Evolutionary conservation across 2,329 filamentous ascomycete genomes (phyloP), one percentile per base, ranked within the genome.

Genomic region (Gliomastix tumulicola): DNA sequence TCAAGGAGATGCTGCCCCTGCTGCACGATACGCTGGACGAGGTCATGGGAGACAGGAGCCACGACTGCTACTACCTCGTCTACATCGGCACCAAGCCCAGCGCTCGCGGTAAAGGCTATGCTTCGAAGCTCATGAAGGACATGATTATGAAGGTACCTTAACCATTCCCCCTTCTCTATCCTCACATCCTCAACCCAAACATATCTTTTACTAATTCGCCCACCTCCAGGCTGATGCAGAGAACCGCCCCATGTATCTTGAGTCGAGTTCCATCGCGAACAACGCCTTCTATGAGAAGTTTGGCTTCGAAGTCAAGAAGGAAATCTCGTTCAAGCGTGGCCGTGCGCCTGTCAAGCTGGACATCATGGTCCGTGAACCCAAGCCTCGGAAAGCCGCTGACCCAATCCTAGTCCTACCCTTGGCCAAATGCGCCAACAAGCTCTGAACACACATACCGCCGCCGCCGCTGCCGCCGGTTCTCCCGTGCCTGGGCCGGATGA

Each of bases 331-430:
- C 49, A 64, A 70, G 50, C 65, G 79, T 34, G 76, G 68, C 9
- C 56, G 60, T 20, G 65, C 70, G 41, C 74, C 81, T 20, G 71
- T 89, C 34, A 68, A 68, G 40, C 64, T 90, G 56, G 82, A 84
- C 53, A 83, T 88, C 61, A 94, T 94, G 86, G 81, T 90, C 36
- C 71, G 85, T 41, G 82, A 88, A 66, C 83, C 84, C 35, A 64
- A 62, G 49, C 46, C 45, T 33, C 46, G 47, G 37, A 51, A 54
- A 35, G 28, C 41, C 36, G 39, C 33, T 35, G 17, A 35, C 33
- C 16, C 22, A n/a, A n/a, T n/a, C n/a, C n/a, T n/a, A n/a, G n/a
- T n/a, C n/a, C n/a, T n/a, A n/a, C n/a, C n/a, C n/a, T n/a, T n/a
- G n/a, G n/a, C n/a, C n/a, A n/a, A n/a, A n/a, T n/a, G n/a, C n/a